Percentiles rank a stretch among this genome's conserved stretches.
Conservation (phyloP, 2,329 filamentous ascomycete genomes). For the Epichloe sp. region DNA sequence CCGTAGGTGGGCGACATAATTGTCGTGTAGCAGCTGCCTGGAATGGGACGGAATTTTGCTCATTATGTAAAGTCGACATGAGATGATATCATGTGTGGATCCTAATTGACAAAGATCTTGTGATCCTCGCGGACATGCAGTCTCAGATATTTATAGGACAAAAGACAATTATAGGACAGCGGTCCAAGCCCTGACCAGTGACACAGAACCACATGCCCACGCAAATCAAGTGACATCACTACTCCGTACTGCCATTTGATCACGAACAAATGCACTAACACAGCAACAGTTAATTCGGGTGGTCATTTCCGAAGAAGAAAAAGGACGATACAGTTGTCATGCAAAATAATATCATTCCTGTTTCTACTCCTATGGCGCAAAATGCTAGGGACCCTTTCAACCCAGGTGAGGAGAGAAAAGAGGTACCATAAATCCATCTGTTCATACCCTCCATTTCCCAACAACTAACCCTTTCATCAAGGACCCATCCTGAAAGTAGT, state of each 20-base stretch:
- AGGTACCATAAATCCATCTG: slow-evolving; percentile 14
- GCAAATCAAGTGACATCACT: background rate
- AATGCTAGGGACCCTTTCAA: slow-evolving; percentile 21
- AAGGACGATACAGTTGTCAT: background rate
- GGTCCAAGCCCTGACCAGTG: background rate
- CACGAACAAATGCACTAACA: too few species aligned
- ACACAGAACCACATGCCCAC: background rate
- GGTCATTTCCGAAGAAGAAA: too few species aligned
- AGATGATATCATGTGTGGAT: too few species aligned
- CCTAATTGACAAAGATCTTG: too few species aligned
- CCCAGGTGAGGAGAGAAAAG: slow-evolving; percentile 9
- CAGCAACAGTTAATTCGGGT: too few species aligned
- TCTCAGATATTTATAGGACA: background rate
- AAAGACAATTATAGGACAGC: background rate
- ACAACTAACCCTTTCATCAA: background rate
- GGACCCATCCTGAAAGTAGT: slow-evolving; percentile 2
- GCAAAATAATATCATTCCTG: slow-evolving; percentile 22
- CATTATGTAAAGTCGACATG: too few species aligned
- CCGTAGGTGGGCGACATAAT: background rate
- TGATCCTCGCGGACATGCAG: background rate
- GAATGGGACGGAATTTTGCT: too few species aligned
- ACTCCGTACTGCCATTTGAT: too few species aligned
- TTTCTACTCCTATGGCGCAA: slow-evolving; percentile 24
- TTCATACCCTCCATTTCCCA: slow-evolving; percentile 8
- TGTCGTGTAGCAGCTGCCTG: background rate